These are phyloP conservation scores for Lepidium didymum DNA, from an alignment of 345 rosid species.

Conservation along the genomic window DNA sequence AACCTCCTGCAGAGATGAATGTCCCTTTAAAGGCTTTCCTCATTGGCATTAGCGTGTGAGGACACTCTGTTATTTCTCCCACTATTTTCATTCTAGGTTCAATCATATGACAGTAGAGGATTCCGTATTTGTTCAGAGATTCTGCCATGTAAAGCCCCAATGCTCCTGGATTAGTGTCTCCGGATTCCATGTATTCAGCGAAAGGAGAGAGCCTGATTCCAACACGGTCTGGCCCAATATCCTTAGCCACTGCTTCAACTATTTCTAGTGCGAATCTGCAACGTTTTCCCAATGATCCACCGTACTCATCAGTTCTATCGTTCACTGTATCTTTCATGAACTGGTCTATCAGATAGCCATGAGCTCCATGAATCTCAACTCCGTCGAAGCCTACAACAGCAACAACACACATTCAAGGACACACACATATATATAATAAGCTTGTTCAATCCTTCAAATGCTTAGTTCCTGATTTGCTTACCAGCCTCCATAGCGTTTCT, in stretches of 20 bases:
- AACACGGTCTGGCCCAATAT: constrained; percentile 51
- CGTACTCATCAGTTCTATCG: constrained; percentile 50
- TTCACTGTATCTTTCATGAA: constrained; percentile 53
- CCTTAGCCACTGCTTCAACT: constrained; percentile 42
- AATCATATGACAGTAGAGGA: constrained; percentile 52
- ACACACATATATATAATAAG: too few species aligned
- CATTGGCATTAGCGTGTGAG: constrained; percentile 37
- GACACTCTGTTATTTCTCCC: constrained; percentile 19
- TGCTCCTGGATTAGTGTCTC: constrained; percentile 47
- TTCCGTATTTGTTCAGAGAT: constrained; percentile 37
- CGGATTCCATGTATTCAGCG: constrained; percentile 33
- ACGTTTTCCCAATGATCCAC: constrained; percentile 52
- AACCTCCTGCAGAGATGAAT: constrained; percentile 53
- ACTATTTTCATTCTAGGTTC: constrained; percentile 44
- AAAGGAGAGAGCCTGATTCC: constrained; percentile 54
- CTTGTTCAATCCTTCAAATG: too few species aligned
- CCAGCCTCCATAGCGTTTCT: constrained; percentile 68
- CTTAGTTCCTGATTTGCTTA: too few species aligned
- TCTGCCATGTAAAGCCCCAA: constrained; percentile 48
- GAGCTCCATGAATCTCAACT: constrained; percentile 60
- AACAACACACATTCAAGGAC: too few species aligned
- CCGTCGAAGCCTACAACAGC: constrained; percentile 56
- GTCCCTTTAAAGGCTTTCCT: constrained; percentile 55
- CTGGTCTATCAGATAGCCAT: constrained; percentile 51
- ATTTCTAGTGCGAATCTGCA: constrained; percentile 50